Evolutionary conservation across 768 basidiomycete species (phyloP), one percentile per base, ranked within the genome.

Genomic region (Piloderma croceum): DNA sequence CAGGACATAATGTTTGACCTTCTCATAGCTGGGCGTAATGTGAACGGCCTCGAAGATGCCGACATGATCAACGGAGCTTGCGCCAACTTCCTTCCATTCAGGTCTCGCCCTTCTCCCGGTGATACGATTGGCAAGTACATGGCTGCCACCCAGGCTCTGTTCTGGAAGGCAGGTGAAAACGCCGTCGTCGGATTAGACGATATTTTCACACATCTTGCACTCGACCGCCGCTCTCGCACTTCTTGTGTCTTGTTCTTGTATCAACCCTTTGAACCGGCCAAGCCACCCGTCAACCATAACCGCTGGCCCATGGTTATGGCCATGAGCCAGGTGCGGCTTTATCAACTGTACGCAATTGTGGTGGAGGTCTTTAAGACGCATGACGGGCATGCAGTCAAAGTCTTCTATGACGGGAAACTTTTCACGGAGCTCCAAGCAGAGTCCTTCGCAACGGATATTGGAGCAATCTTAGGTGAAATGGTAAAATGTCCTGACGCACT

Each of bases 21-120:
- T 31, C 42, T 43, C 37, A 36, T 43, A 24, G 38, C 41, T 24
- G 41, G 41, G 7, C 41, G 41, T 15, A 34, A 42, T 15, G 34
- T 43, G 27, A 31, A 33, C 20, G n/a, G n/a, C n/a, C 23, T 43
- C 19, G 42, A 43, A 21, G 36, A 39, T 17, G 42, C 42, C 31
- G 35, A 43, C 27, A 36, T 18, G 24, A 43, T 43, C 23, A 43
- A 36, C 34, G 42, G 42, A 6, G 37, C 42, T 12, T 43, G 42
- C 37, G 42, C 37, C 17, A 43, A 33, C 5, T 43, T 39, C 36
- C 35, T 39, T 11, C 42, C 42, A 27, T 43, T 43, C 36, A 34
- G 42, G 27, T 20, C 31, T 27, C 31, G 20, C 13, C 32, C 38
- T 31, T 31, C 18, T 7, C 5, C 7, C 4, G 13, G 38, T n/a